Evolutionary conservation across 805 yeast species (phyloP), one percentile per base, ranked within the genome.

Genomic region (Zygoascus biomembranicola): DNA sequence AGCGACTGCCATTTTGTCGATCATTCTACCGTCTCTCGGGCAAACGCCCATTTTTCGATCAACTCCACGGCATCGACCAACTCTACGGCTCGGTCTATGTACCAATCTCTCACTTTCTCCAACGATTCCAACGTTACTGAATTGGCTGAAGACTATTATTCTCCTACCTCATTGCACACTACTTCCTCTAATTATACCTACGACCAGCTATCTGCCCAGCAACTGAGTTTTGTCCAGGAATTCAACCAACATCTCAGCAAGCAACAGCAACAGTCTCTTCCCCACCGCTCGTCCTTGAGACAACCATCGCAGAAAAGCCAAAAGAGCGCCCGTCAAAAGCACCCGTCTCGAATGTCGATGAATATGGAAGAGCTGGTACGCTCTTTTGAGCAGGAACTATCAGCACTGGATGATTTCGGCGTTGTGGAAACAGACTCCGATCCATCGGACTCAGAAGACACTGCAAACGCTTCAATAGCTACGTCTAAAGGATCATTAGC

Each of bases 341-440:
- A 35, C 39, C 8, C 39, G 5, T 19, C 44, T 5, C 44, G 44
- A 42, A 18, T 42, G 26, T 42, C 44, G 4, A 19, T 14, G 26
- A 19, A 18, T 16, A 46, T 32, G 39, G 42, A 46, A 16, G 32
- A 32, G 4, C 13, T 46, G 32, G 41, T 46, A 18, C 32, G 32
- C 18, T 26, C 32, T n/a, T 46, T 46, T 32, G 49, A 46, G 49
- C 49, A 32, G 26, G 49, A 46, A n/a, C 41, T 46, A 6, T 26
- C 49, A 9, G 49, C 41, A 13, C 41, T 46, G 3, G 49, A 46
- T 19, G 49, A 23, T 32, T 31, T 46, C 16, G 49, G 49, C 26
- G 49, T 31, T 14, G 32, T 46, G 9, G 20, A 14, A 10, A 14
- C 13, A 2, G 41, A 46, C 20, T 13, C 20, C 13, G 20, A 26